phyloP scores from a whole-genome alignment of 441 rosid genomes.

The Lagerstroemia fauriei region DNA sequence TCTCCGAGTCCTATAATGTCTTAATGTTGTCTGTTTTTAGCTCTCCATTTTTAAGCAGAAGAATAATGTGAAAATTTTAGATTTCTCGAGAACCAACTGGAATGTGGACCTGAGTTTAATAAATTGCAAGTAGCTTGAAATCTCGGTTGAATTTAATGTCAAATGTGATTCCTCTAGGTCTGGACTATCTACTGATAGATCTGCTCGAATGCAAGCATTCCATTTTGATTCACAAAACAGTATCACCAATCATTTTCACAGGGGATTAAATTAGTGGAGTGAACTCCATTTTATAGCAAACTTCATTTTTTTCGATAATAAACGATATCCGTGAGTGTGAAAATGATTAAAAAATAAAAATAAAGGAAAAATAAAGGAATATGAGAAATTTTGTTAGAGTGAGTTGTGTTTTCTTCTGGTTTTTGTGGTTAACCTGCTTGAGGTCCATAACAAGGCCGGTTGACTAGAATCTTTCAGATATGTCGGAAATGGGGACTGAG shows the following conservation, averaged over 20 bases:
- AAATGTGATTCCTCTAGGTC: background rate
- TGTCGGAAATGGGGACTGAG: too few relatives aligned
- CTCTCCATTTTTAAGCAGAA: background rate
- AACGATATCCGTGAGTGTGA: too few relatives aligned
- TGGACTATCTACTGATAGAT: background rate
- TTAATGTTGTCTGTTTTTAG: background rate
- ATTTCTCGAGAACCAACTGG: background rate
- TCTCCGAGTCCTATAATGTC: background rate
- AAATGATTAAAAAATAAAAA: too few relatives aligned
- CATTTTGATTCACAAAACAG: conserved; percentile 59
- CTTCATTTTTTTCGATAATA: too few relatives aligned
- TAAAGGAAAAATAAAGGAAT: too few relatives aligned
- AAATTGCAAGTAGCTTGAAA: background rate
- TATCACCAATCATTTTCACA: conserved; percentile 88
- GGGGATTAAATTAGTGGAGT: too few relatives aligned
- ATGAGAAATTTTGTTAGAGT: too few relatives aligned
- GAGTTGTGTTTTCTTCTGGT: too few relatives aligned
- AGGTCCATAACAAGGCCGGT: too few relatives aligned
- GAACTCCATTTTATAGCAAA: too few relatives aligned
- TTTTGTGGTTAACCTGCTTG: too few relatives aligned
- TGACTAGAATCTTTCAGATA: too few relatives aligned
- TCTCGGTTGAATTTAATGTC: background rate
- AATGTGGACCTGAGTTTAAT: background rate
- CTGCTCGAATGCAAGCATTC: conserved; percentile 51
- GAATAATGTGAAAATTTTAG: background rate